Conservation (phyloP, 495 filamentous ascomycete genomes). For the Tetracladium marchalianum region DNA sequence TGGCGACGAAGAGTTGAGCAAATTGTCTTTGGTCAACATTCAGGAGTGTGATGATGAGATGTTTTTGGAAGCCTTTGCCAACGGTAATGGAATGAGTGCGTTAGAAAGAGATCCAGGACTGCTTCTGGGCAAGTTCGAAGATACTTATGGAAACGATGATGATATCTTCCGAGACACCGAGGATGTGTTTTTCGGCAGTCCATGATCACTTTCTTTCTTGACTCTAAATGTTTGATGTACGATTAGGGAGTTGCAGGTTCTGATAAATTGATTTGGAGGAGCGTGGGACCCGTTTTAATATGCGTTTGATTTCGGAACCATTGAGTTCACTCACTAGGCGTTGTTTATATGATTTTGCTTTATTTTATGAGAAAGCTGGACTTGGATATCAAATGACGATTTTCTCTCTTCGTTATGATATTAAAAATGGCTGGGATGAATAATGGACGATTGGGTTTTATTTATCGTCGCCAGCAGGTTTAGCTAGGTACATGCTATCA, state of each 20-base stretch:
- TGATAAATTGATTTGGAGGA: background rate
- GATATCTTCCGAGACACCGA: constrained; percentile 29
- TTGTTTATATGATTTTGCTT: constrained; percentile 1
- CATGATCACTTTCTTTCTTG: constrained; percentile 9
- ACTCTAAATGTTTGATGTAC: background rate
- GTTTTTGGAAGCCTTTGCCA: constrained; percentile 24
- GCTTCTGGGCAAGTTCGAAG: constrained; percentile 36
- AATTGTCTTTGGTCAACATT: constrained; percentile 23
- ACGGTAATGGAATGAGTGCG: constrained; percentile 22
- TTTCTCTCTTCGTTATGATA: too few relatives aligned
- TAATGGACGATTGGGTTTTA: too few relatives aligned
- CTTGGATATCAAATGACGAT: too few relatives aligned
- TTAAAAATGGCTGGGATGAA: too few relatives aligned
- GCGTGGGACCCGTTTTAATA: background rate
- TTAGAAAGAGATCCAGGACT: constrained; percentile 29
- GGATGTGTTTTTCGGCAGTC: constrained; percentile 29
- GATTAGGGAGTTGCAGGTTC: background rate
- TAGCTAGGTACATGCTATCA: too few relatives aligned
- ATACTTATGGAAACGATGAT: constrained; percentile 29
- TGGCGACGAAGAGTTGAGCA: constrained; percentile 14
- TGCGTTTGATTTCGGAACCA: background rate
- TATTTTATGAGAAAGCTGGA: too few relatives aligned
- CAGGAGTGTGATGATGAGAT: constrained; percentile 23
- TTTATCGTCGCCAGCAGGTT: too few relatives aligned
- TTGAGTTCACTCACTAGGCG: background rate